Evolutionary conservation across 176 grass and related monocot species (phyloP), one percentile per base, ranked within the genome.

Genomic region (Musa itinerans): DNA sequence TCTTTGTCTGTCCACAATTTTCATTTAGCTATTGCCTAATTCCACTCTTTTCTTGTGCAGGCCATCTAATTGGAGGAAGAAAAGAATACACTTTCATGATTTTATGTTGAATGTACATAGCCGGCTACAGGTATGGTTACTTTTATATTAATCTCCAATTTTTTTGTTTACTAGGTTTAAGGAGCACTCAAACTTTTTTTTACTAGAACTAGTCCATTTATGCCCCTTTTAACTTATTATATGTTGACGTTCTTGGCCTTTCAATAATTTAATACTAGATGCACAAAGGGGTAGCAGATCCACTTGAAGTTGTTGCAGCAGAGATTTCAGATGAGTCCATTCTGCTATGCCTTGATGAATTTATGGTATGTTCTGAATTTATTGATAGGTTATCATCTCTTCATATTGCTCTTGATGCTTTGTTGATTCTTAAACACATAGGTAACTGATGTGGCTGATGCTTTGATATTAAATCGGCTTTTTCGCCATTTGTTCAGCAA

Each of bases 71-170:
- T 98, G 94, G 94, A 98, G 94, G 57, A 98, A 98, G 73, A 98
- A 84, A 74, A 87, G 94, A 55, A 91, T 91, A 74, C 94, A 98
- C 76, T 93, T 98, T 58, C 94, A 98, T 34, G 90, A 93, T 85
- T 93, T 98, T 82, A 98, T 98, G 90, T 83, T 98, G 86, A 93
- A 87, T 76, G 90, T 98, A 16, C 94, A 98, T 87, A 91, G 88
- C 80, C 84, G 72, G 14, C 82, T 98, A 13, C 94, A 93, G 94
- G 90, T 98, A 82, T 21, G 70, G 69, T 20, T 76, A 27, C 25
- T 53, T 63, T 27, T 55, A 50, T n/a, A 56, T 29, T 34, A 52
- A 52, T 52, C 27, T 68, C 21, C 43, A 53, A 21, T 27, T 78
- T 49, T 2, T 48, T 43, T 6, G 3, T 69, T 69, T 23, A 9